Base-by-base conservation (phyloP, 2,329 filamentous ascomycete species). In the Trichoderma gracile region DNA sequence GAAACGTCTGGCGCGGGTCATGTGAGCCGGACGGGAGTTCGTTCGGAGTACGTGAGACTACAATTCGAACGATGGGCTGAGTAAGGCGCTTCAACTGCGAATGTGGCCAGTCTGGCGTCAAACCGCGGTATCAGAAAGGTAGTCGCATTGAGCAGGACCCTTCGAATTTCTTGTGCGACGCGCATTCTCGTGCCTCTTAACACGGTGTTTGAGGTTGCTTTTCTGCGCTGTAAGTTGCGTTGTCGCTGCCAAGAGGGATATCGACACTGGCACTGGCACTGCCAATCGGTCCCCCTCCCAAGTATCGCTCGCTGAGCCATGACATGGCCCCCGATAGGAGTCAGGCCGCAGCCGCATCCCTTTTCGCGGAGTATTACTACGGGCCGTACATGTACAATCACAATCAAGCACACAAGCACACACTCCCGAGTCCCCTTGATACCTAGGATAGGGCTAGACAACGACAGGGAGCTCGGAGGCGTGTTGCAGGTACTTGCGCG, bases 1-100 rank as follows among this genome's bases (percentile, higher is more conserved):
- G 49, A 19, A 65, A 53, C 38, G 19, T 4, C 56, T 65, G 63
- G 43, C 56, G 63, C 49, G 50, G 40, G 55, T 64, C 63, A 53
- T 53, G 47, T 53, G 63, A 46, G 56, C 21, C 5, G 3, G 14
- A 38, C 21, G 30, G 8, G 6, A 8, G 30, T 30, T 9, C 30
- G 8, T 30, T 30, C 8, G 40, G 45, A 23, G 30, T 54, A 23
- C 23, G 46, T 50, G 52, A 40, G 57, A 57, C 7, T 7, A 33
- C 46, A n/a, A 30, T 25, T 25, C 40, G 45, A 60, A 43, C 23
- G 40, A 25, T 19, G 57, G 30, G n/a, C 1, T 43, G 15, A n/a
- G 25, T 46, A 38, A 27, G 12, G 27, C 7, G 42, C 19, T 23
- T 43, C 9, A 7, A 27, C 15, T n/a, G 14, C 7, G 23, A 43